Evolutionary conservation across 331 rosid genomes (phyloP).

Genomic region (Quercus tomentella): DNA sequence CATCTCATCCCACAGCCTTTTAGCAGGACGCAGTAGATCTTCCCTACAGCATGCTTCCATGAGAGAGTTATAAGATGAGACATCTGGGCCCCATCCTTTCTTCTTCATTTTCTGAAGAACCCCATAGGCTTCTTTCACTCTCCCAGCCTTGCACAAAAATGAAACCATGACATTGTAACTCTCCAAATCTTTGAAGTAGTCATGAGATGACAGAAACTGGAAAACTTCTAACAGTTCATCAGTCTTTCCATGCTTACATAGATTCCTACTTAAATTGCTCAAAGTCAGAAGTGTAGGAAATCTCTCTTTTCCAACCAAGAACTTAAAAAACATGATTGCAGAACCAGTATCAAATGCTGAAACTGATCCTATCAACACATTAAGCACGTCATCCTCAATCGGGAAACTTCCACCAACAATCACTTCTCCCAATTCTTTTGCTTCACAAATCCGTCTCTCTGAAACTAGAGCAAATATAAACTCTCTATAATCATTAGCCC

Average conservation of each 20-base stretch:
- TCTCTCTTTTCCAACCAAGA: constrained; percentile 66
- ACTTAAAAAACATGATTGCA: constrained; percentile 57
- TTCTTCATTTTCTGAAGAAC: constrained; percentile 79
- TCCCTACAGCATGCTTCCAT: constrained; percentile 89
- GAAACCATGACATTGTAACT: constrained; percentile 71
- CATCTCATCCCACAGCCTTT: constrained; percentile 97
- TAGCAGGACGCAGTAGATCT: constrained; percentile 80
- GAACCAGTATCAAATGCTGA: constrained; percentile 50
- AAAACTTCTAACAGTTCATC: constrained; percentile 68
- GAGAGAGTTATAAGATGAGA: constrained; percentile 58
- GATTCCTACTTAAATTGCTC: constrained; percentile 61
- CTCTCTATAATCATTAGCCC: constrained; percentile 59
- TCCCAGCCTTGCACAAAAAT: constrained; percentile 70
- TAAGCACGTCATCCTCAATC: constrained; percentile 71
- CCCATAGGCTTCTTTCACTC: constrained; percentile 70
- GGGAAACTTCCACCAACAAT: constrained; percentile 69
- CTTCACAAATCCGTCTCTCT: constrained; percentile 52
- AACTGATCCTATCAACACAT: constrained; percentile 67
- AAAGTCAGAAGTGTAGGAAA: constrained; percentile 57
- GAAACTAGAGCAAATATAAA: constrained; percentile 56
- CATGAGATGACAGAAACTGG: constrained; percentile 32
- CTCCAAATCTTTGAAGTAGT: constrained; percentile 62
- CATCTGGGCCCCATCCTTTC: constrained; percentile 62
- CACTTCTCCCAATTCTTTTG: constrained; percentile 71
- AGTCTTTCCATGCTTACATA: constrained; percentile 48